Base-by-base conservation (phyloP, 2,329 filamentous ascomycete species). In the Exophiala aquamarina region DNA sequence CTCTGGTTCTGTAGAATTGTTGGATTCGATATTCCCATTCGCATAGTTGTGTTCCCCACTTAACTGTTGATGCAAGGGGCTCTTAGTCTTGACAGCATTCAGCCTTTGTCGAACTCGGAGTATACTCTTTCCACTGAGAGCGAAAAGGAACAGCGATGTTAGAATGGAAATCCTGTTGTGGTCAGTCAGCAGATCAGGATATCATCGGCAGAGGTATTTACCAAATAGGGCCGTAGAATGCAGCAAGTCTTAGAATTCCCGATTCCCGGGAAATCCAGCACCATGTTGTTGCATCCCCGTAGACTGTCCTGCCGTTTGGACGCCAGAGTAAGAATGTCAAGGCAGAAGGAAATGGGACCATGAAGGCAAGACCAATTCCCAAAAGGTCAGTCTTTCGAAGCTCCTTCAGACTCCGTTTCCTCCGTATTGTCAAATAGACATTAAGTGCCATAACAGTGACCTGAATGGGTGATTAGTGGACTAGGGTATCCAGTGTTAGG, bases 221-320 rank as follows among this genome's bases (percentile, higher is more conserved):
- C 49, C 50, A 53, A 6, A 53, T 46, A 10, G 50, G 50, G 8
- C 49, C 35, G 35, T 53, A 53, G 29, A 53, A 53, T 19, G 37
- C 47, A 21, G 41, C 46, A 26, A 53, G 35, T 1, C 50, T 32
- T n/a, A 53, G 34, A 18, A 50, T 46, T 13, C 42, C 42, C 9
- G 37, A 41, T 39, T 53, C 50, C 26, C 31, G 34, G 15, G 45
- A 34, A n/a, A 53, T 53, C 50, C 50, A 53, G 29, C 50, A 53
- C 50, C 50, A 53, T 36, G 46, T 19, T 3, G 50, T 53, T 21
- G 50, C 50, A 18, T 49, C 46, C 4, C 50, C 50, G 26, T 53
- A 53, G 14, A 53, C 39, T 3, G 50, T 38, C 28, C 34, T 29
- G 6, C 50, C 50, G 38, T 53, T 19, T 10, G 50, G 50, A 21